Base-by-base conservation (phyloP, 2,329 filamentous ascomycete species). In the Fusarium heterosporum region DNA sequence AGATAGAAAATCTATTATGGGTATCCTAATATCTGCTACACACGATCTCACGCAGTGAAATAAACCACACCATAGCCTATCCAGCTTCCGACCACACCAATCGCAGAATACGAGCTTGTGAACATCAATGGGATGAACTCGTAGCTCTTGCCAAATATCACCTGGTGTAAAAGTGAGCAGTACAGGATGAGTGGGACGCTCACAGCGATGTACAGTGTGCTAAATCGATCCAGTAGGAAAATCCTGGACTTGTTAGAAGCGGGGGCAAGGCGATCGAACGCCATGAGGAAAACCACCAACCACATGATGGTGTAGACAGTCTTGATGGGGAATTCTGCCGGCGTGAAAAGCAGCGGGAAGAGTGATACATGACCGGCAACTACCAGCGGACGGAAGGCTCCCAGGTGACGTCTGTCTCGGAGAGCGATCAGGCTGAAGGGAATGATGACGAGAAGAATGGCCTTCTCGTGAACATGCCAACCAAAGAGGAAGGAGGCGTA, bases 401-500 rank as follows among this genome's bases (percentile, higher is more conserved):
- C 90, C 30, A 98, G 89, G 75, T 97, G 94, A 26, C 96, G 89
- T 50, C 96, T 88, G 77, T 98, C 94, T 76, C 91, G 91, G 50
- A 98, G 87, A 1, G 95, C 94, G 61, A 98, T 90, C 63, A 99
- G 85, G 71, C 92, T 96, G 82, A 98, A 98, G 1, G 96, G 96
- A 47, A 98, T 92, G 69, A 99, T 93, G 74, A 98, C 91, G 19
- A 98, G 87, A 22, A 99, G 85, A 57, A 99, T 92, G 2, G 96
- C 96, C 79, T 99, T 99, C 76, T 99, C 96, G 73, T 99, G 96
- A 10, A 99, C 96, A 75, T 99, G 96, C 93, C 95, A 99, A 56
- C 96, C 95, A 72, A 98, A 98, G 11, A 99, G 85, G 80, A 99
- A 99, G 0, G 95, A 97, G 0, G 95, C 92, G 75, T 97, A 99